Evolutionary conservation across 495 filamentous ascomycete species (phyloP).

Genomic region (Daldinia bambusicola): DNA sequence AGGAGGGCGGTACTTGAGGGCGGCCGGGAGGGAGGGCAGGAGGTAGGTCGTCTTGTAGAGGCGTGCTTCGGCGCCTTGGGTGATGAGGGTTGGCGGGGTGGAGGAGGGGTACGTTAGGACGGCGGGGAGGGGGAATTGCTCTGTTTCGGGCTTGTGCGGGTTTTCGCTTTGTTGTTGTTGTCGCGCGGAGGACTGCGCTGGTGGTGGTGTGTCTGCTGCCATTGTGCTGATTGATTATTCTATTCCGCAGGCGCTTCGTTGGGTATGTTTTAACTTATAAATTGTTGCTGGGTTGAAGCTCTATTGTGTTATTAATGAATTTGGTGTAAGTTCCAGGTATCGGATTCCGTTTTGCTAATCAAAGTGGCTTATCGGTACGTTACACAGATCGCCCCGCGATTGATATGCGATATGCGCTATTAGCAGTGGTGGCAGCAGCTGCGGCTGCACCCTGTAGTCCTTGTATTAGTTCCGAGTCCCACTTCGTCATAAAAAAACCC

Average conservation of each 20-base stretch:
- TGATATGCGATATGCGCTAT: slow-evolving; percentile 13
- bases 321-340: background rate
- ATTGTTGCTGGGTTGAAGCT: background rate
- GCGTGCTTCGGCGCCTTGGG: slow-evolving; percentile 95
- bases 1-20: slow-evolving; percentile 91
- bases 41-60: slow-evolving; percentile 90
- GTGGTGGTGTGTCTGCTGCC: slow-evolving; percentile 34
- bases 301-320: background rate
- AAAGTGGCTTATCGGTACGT: slow-evolving; percentile 6
- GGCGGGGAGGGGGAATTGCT: slow-evolving; percentile 63
- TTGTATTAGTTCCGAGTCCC: background rate
- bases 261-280: background rate
- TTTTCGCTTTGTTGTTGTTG: slow-evolving; percentile 14
- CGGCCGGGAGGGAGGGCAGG: slow-evolving; percentile 70
- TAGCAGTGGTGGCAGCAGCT: background rate
- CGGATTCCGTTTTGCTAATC: background rate
- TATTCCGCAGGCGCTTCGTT: background rate
- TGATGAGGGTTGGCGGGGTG: slow-evolving; percentile 69
- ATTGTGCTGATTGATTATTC: slow-evolving; percentile 12
- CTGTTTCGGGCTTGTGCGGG: slow-evolving; percentile 41
- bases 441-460: slow-evolving; percentile 9
- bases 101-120: slow-evolving; percentile 71
- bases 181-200: background rate
- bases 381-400: slow-evolving; percentile 29
- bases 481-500: background rate